Percentiles rank a stretch among this genome's conserved stretches.
Conservation (phyloP, 2,329 filamentous ascomycete genomes). For the Cladosporium sp. region DNA sequence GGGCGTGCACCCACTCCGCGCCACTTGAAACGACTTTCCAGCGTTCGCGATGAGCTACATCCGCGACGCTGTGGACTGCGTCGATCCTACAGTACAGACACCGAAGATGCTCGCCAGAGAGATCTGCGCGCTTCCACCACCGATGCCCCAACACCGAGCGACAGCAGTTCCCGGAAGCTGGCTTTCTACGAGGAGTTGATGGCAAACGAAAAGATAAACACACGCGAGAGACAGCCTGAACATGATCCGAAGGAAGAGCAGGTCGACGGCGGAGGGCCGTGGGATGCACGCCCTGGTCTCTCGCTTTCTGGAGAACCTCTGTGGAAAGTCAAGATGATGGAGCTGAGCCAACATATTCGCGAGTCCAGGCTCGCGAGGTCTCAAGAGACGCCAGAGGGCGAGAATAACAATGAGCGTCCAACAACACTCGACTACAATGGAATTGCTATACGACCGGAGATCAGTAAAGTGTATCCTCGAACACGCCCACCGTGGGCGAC, state of each 20-base stretch:
- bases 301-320: not conserved
- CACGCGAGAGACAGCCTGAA: not conserved
- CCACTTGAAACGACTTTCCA: not conserved
- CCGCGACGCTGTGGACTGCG: not conserved
- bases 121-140: not conserved
- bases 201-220: not conserved
- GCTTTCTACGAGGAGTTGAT: slow-evolving; percentile 10
- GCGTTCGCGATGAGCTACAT: not conserved
- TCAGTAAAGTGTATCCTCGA: not conserved
- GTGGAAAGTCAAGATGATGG: not conserved
- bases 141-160: not conserved
- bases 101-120: not conserved
- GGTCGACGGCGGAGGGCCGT: not conserved
- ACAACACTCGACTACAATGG: slow-evolving; percentile 4
- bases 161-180: not conserved
- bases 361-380: not conserved
- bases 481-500: slow-evolving; percentile 4
- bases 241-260: not conserved
- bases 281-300: not conserved
- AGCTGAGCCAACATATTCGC: not conserved
- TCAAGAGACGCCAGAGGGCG: not conserved
- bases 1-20: not conserved
- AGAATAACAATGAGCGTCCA: not conserved
- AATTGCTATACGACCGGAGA: not conserved
- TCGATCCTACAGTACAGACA: not conserved